Base-by-base conservation (phyloP, 768 basidiomycete species). In the Chlorophyllum brunneum region DNA sequence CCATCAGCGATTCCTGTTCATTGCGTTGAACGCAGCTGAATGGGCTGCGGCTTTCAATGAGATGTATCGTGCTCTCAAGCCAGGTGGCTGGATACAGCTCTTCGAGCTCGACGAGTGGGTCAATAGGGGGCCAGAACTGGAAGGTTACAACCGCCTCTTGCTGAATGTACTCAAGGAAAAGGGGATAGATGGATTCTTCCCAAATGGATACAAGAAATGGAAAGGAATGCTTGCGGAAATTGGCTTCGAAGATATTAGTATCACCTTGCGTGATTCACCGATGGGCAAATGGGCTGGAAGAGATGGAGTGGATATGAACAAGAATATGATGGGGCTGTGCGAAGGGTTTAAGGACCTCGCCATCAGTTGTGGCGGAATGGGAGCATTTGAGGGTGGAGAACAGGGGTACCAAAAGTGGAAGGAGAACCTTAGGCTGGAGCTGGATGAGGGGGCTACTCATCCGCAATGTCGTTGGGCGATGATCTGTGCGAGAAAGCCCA, bases 61-160 rank as follows among this genome's bases (percentile, higher is more conserved):
- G 9, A 13, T 51, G 5, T 29, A 51, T 42, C 49, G 49, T 10
- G 49, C 41, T 18, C n/a, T 39, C 27, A 51, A 51, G 24, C 49
- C 49, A 2, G 49, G 49, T n/a, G 39, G 38, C 6, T 51, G 49
- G 49, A 27, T 51, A 5, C 49, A 51, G 27, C 16, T 51, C 15
- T 38, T 34, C 38, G 49, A 51, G 40, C 31, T 7, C 31, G 13
- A 6, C 13, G 31, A 13, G 13, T 31, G 31, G 31, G 6, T 31
- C 6, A 31, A 31, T 31, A 6, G 7, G 7, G 13, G 7, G 7
- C 31, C 31, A 13, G 6, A 7, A 13, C 6, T 31, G 31, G 13
- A 31, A 7, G 31, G 6, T 31, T 31, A 31, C 13, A 31, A 6
- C 13, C 7, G 7, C 13, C 31, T 31, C 31, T 31, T 31, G 6